A percentile compares a stretch with the other conserved stretches of the same genome.
phyloP scores from a whole-genome alignment of 257 asterid genomes.

The Orobanche coerulescens region DNA sequence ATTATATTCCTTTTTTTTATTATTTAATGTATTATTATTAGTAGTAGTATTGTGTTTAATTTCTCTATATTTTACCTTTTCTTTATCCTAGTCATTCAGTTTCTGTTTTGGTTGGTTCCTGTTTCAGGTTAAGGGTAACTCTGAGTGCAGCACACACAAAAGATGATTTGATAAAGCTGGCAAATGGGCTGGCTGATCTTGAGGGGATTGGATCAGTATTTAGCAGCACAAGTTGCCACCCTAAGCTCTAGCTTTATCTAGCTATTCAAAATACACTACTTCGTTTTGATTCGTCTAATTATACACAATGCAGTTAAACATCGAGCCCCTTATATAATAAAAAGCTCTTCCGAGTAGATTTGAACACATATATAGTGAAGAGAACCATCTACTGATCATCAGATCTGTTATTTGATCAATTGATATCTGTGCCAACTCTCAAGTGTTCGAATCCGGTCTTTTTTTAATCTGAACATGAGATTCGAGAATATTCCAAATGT shows the following conservation, averaged over 20 bases:
- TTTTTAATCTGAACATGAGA: too few species aligned
- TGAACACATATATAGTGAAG: too few species aligned
- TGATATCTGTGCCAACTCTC: too few species aligned
- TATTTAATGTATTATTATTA: not conserved
- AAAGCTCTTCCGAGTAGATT: not conserved
- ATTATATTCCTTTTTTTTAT: too few species aligned
- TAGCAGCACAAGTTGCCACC: slow-evolving; percentile 29
- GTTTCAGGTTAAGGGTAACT: slow-evolving; percentile 78
- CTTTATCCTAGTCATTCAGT: too few species aligned
- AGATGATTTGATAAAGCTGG: slow-evolving; percentile 69
- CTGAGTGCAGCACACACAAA: slow-evolving; percentile 74
- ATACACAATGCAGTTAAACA: not conserved
- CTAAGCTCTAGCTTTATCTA: slow-evolving; percentile 38
- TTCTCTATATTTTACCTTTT: not conserved
- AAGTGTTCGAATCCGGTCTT: too few species aligned
- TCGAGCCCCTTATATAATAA: not conserved
- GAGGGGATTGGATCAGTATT: slow-evolving; percentile 28
- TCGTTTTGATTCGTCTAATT: not conserved
- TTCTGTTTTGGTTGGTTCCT: too few species aligned
- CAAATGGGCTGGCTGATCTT: slow-evolving; percentile 53
- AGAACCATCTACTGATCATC: too few species aligned
- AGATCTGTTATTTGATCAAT: too few species aligned
- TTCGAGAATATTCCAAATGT: not conserved
- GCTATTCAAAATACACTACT: not conserved
- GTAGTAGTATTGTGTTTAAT: not conserved